Evolutionary conservation across 1,284 basidiomycete genomes (phyloP).

Genomic region (Thecaphora frezii): DNA sequence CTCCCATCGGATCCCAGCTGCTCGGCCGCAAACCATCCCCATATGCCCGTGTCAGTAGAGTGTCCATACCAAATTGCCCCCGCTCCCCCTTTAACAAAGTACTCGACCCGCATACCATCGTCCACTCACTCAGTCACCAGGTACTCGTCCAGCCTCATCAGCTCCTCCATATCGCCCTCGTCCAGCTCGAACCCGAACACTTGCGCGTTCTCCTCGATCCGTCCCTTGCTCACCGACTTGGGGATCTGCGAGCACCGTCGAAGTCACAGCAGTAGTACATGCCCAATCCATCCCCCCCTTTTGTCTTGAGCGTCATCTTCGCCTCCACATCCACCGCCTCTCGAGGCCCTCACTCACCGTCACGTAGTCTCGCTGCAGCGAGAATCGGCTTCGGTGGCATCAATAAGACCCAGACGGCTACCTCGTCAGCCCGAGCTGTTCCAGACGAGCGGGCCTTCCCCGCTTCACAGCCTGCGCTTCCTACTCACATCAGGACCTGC

Average conservation of each 20-base stretch:
- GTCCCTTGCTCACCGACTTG: slow-evolving; percentile 70
- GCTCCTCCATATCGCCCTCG: slow-evolving; percentile 66
- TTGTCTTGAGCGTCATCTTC: too few relatives aligned
- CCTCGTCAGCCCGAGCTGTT: too few relatives aligned
- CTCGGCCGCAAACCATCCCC: background rate
- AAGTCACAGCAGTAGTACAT: background rate
- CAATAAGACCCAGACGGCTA: too few relatives aligned
- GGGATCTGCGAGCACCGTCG: slow-evolving; percentile 60
- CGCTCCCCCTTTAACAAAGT: too few relatives aligned
- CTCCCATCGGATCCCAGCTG: slow-evolving; percentile 25
- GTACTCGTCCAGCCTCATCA: slow-evolving; percentile 12
- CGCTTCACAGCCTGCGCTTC: too few relatives aligned
- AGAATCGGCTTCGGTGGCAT: slow-evolving; percentile 20
- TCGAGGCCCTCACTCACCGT: slow-evolving; percentile 13
- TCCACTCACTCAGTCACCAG: slow-evolving; percentile 26
- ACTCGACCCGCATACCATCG: too few relatives aligned
- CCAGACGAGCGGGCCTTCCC: too few relatives aligned
- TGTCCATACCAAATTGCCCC: too few relatives aligned
- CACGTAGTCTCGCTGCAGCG: slow-evolving; percentile 19
- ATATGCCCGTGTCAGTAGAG: too few relatives aligned
- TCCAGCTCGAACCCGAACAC: slow-evolving; percentile 70
- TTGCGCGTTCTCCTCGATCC: slow-evolving; percentile 71
- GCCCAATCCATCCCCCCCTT: too few relatives aligned
- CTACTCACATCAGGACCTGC: slow-evolving; percentile 18
- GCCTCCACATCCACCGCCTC: too few relatives aligned